Base-by-base conservation (phyloP, 441 rosid species). In the Gossypium gossypioides region DNA sequence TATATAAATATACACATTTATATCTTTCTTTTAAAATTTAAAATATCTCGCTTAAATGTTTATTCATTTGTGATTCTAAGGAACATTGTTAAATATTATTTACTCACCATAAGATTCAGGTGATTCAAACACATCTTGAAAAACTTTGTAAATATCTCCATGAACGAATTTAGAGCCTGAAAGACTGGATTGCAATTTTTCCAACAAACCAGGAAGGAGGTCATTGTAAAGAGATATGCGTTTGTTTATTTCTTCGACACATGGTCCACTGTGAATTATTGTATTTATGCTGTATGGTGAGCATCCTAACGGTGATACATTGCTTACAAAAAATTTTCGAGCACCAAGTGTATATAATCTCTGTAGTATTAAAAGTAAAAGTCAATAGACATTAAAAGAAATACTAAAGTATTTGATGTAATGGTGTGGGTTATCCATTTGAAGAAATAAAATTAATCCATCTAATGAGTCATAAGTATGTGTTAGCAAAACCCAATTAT, bases 301-400 rank as follows among this genome's bases (percentile, higher is more conserved):
- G 9, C 78, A 78, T 4, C 72, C 72, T 1, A 65, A 2, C 2
- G 75, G 65, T n/a, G 40, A 3, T 2, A 13, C 37, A 32, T 67
- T 74, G 68, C 57, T 42, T 29, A 78, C 72, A 8, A 78, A 2
- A 15, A 78, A 63, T 24, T 78, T 78, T 4, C 78, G 58, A 16
- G 72, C 75, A 4, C 75, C 75, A 34, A 65, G 78, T 6, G 59
- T 40, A 3, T 71, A 74, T 3, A 78, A 21, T 40, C 37, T 57
- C 75, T 78, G 54, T 51, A 10, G 2, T 37, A 7, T 7, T 37
- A 5, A 34, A 34, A 34, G 8, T 34, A 34, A 34, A 34, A 34
- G 42, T 37, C 42, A 7, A 6, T 37, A 37, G 42, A 7, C 10
- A 37, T 37, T 7, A 37, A 37, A 7, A 37, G 42, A 37, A 37